Percentiles rank a stretch among this genome's conserved stretches.
These are phyloP conservation scores for Pseudomicrostroma phylloplanum DNA, from an alignment of 1,284 basidiomycete genomes.

Conservation along the genomic window DNA sequence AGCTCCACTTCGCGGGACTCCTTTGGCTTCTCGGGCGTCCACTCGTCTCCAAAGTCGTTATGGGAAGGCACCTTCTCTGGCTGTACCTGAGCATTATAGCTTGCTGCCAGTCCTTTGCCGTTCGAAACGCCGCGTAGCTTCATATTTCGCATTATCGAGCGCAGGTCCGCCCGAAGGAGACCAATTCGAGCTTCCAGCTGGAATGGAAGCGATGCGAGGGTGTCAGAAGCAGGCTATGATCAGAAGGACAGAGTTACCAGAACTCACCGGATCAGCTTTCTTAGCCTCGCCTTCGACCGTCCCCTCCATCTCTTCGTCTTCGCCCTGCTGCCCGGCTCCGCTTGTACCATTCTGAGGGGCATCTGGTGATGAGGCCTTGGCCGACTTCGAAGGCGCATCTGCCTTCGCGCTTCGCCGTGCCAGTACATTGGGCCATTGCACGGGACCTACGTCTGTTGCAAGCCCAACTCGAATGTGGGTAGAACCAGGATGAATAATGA, in stretches of 20 bases:
- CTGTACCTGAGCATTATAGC: slow-evolving; percentile 42
- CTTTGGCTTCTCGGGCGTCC: slow-evolving; percentile 28
- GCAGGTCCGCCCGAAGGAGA: slow-evolving; percentile 40
- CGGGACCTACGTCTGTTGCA: slow-evolving; percentile 77
- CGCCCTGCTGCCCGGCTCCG: too few relatives aligned
- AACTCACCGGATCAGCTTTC: slow-evolving; percentile 11
- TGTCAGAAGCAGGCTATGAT: background rate
- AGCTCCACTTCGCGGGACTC: slow-evolving; percentile 32
- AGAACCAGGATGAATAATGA: slow-evolving; percentile 93
- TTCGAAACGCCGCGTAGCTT: slow-evolving; percentile 47
- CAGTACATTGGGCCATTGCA: slow-evolving; percentile 69
- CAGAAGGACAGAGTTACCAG: too few relatives aligned
- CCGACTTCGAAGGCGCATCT: background rate
- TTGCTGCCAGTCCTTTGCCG: slow-evolving; percentile 37
- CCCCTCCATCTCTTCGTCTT: too few relatives aligned
- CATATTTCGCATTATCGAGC: slow-evolving; percentile 47
- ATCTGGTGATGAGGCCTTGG: too few relatives aligned
- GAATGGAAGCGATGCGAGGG: background rate
- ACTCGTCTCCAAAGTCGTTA: slow-evolving; percentile 46
- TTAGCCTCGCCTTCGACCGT: background rate
- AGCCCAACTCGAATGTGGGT: slow-evolving; percentile 77
- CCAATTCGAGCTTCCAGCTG: slow-evolving; percentile 28
- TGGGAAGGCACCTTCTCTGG: slow-evolving; percentile 42
- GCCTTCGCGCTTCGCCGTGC: slow-evolving; percentile 53
- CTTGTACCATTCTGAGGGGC: too few relatives aligned